Percentiles rank a stretch among this genome's conserved stretches.
These are phyloP conservation scores for Agaricus bisporus DNA, from an alignment of 768 basidiomycete genomes.

Conservation along the genomic window DNA sequence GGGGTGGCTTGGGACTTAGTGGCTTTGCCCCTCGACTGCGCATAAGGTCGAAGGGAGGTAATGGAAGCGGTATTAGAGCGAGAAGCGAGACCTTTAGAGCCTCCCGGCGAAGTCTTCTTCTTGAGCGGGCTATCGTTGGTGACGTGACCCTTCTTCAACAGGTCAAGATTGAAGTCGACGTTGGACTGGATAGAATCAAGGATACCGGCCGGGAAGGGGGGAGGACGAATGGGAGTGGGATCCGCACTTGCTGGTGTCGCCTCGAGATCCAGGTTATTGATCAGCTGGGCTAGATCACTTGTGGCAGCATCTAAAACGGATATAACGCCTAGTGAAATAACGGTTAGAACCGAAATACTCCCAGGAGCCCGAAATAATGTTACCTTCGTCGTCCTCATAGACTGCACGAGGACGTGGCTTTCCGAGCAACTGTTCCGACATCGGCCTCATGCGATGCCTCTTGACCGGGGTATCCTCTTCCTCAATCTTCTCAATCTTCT, in stretches of 20 bases:
- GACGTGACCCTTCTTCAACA: conserved; percentile 24
- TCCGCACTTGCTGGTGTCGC: conserved; percentile 62
- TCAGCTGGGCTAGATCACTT: conserved; percentile 70
- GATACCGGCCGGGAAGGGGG: conserved; percentile 18
- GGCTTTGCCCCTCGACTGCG: conserved; percentile 18
- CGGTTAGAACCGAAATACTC: neutral
- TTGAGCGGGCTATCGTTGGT: neutral
- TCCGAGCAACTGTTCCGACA: conserved; percentile 59
- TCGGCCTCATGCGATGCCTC: conserved; percentile 45
- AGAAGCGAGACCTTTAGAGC: conserved; percentile 23
- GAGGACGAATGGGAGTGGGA: conserved; percentile 36
- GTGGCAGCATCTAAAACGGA: conserved; percentile 77
- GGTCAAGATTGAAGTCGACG: conserved; percentile 23
- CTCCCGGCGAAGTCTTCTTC: conserved; percentile 30
- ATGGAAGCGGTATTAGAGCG: conserved; percentile 32
- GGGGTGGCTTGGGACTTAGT: conserved; percentile 6
- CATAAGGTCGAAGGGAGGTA: conserved; percentile 24
- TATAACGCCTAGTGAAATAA: conserved; percentile 39
- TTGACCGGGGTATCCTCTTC: conserved; percentile 34
- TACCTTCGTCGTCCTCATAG: conserved; percentile 51
- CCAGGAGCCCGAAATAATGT: conserved; percentile 9
- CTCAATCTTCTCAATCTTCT: conserved; percentile 13
- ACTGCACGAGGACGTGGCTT: conserved; percentile 42
- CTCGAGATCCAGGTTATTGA: conserved; percentile 76
- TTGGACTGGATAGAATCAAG: conserved; percentile 1